phyloP scores from a whole-genome alignment of 192 early-diverging fungal species.

The Spizellomyces punctatus region DNA sequence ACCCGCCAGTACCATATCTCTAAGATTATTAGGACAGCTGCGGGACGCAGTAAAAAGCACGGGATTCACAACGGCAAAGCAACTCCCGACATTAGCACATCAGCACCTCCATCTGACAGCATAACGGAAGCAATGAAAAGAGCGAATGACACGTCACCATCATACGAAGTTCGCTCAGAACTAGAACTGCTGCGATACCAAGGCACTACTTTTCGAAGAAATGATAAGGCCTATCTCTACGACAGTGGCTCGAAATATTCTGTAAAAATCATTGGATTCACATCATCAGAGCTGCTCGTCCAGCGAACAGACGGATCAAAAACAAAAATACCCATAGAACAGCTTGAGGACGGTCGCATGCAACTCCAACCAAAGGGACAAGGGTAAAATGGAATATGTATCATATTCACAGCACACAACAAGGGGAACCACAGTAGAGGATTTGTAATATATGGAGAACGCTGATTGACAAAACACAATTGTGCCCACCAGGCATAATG shows the following conservation, averaged over 20 bases:
- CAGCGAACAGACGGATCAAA: slow-evolving; percentile 37
- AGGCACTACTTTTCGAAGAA: slow-evolving; percentile 14
- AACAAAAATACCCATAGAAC: slow-evolving; percentile 31
- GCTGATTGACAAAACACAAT: too few species aligned
- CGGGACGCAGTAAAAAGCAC: too few species aligned
- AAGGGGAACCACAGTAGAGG: too few species aligned
- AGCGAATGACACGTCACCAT: not conserved
- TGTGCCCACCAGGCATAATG: too few species aligned
- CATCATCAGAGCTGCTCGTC: slow-evolving; percentile 29
- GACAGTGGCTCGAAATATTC: slow-evolving; percentile 30
- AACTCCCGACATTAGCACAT: too few species aligned
- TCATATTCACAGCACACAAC: not conserved
- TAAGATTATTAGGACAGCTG: too few species aligned
- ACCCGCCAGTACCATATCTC: too few species aligned
- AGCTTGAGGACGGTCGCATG: slow-evolving; percentile 35
- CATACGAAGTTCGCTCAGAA: slow-evolving; percentile 6
- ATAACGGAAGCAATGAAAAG: too few species aligned
- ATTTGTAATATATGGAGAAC: too few species aligned
- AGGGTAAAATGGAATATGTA: not conserved
- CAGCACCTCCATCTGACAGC: too few species aligned
- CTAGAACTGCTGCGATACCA: slow-evolving; percentile 21
- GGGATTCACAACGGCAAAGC: too few species aligned
- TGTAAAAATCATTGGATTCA: slow-evolving; percentile 34
- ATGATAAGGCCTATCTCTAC: slow-evolving; percentile 30
- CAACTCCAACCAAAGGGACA: slow-evolving; percentile 23